Base-by-base conservation (phyloP, 2,329 filamentous ascomycete species). In the Beauveria scarabaeidicola region DNA sequence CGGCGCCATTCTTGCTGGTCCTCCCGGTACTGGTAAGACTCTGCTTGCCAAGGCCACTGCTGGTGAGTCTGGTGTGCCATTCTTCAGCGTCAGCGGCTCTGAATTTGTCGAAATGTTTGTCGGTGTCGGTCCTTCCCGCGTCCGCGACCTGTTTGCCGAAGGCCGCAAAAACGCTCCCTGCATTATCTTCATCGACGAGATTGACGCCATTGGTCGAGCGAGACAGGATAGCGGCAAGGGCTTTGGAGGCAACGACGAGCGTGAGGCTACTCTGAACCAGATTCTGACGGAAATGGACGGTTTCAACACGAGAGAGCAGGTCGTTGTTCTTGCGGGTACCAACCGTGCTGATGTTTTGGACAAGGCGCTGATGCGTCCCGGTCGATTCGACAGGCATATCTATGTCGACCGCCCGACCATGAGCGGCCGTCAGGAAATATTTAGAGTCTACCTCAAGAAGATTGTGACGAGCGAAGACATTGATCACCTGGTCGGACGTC, bases 51-150 rank as follows among this genome's bases (percentile, higher is more conserved):
- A 99, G 78, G 94, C 94, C 15, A 99, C 94, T 10, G 94, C 94
- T 54, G 94, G 94, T 71, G 94, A 99, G 77, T 97, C 94, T 27
- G 88, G 89, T 47, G 94, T 99, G 36, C 94, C 94, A 0, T 99
- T 99, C 81, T 99, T 92, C 82, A 96, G 90, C 69, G 94, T 99
- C 67, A 97, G 91, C 73, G 94, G 94, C 71, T 99, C 94, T 52
- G 94, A 99, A 73, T 99, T 99, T 70, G 93, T 99, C 36, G 94
- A 99, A 77, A 99, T 99, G 93, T 99, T 99, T 71, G 94, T 99
- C 55, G 94, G 94, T 84, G 94, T 99, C 62, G 94, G 94, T 74
- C 90, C 94, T 21, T 97, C 93, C 32, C 85, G 94, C 74, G 94
- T 99, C 54, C 86, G 94, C 67, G 94, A 99, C 73, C 78, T 99